These are phyloP conservation scores for Amaranthus hypochondriacus DNA, from an alignment of 148 eudicot species.

Conservation along the genomic window DNA sequence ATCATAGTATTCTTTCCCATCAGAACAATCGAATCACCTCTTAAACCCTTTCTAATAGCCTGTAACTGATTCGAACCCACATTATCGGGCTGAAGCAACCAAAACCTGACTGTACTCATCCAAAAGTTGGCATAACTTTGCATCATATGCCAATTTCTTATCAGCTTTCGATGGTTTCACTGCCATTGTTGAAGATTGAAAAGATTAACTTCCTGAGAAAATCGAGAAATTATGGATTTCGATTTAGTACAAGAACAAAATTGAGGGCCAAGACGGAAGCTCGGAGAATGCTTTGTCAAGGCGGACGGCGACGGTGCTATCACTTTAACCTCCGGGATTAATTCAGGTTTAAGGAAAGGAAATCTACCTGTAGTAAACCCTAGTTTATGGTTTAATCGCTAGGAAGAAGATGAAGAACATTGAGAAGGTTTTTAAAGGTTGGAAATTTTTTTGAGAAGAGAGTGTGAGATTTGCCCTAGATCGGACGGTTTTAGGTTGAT, in stretches of 20 bases:
- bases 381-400: neutral
- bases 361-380: conserved; percentile 11
- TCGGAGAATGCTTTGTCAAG: conserved; percentile 25
- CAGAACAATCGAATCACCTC: conserved; percentile 58
- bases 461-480: conserved; percentile 7
- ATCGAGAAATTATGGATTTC: neutral
- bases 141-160: conserved; percentile 55
- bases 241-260: conserved; percentile 16
- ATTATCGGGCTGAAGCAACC: conserved; percentile 50
- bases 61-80: conserved; percentile 64
- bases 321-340: conserved; percentile 34
- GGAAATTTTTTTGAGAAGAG: too few relatives aligned
- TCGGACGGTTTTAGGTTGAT: conserved; percentile 1
- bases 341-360: neutral
- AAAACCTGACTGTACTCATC: conserved; percentile 54
- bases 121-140: conserved; percentile 44
- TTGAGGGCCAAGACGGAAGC: conserved; percentile 39
- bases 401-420: neutral
- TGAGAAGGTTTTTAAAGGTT: conserved; percentile 3
- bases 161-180: conserved; percentile 47
- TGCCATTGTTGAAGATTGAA: conserved; percentile 29
- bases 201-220: neutral
- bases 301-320: conserved; percentile 36
- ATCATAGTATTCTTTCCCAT: conserved; percentile 87
- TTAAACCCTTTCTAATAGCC: conserved; percentile 46